Base-by-base conservation (phyloP, 148 eudicot genomes). In the Camellia granthamiana region DNA sequence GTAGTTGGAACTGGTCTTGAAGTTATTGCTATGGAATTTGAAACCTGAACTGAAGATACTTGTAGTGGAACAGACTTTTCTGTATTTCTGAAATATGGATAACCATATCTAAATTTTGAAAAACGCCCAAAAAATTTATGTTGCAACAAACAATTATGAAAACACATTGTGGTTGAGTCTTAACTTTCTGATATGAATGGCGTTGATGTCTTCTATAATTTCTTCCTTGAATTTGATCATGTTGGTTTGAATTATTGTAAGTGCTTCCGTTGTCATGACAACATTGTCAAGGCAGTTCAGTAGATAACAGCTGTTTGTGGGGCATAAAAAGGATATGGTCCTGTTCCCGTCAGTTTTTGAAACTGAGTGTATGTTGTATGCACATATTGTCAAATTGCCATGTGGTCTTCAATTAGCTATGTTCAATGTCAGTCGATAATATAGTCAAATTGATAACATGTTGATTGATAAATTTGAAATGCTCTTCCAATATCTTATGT, bases 231-330 rank as follows among this genome's bases (percentile, higher is more conserved):
- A 78, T 70, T 81, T 83, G 58, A 66, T 54, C 71, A 63, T 74
- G 85, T 76, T 77, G 54, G 82, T 80, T 86, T 84, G 77, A 72
- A 79, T 72, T 66, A 81, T 79, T 81, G 71, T 46, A 52, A 56
- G 38, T 71, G 47, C 38, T 30, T 30, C 38, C 1, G 38, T 30
- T 30, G 21, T 75, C 30, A 7, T 64, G 75, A 42, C 19, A 47
- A 47, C 78, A 70, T 74, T 67, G 75, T 75, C 69, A 47, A 66
- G 74, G 52, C 42, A 59, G 68, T 79, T 77, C 13, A 69, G 55
- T 46, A 76, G 70, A 79, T 75, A 63, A 84, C 73, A 79, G 78
- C 77, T 83, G 60, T 72, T 69, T 81, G 76, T 70, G 83, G 83
- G 83, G 67, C 67, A 67, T 62, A 56, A 4, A 41, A 11, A 60